A percentile compares a stretch with the other conserved stretches of the same genome.
phyloP scores from a whole-genome alignment of 164 flowering plant species.

The Hamamelis virginiana region DNA sequence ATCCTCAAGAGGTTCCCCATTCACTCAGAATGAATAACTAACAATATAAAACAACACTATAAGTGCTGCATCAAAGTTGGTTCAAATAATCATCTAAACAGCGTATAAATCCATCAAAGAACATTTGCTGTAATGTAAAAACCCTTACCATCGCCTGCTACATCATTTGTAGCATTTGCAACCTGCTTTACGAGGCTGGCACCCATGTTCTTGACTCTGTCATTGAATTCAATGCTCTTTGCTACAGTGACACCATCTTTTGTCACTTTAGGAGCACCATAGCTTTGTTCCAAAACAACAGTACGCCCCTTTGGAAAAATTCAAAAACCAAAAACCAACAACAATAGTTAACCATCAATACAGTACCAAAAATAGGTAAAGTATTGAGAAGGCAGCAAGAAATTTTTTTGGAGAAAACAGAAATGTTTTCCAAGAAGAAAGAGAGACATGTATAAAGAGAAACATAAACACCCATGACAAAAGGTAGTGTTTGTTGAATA shows the following conservation, averaged over 20 bases:
- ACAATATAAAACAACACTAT: no score
- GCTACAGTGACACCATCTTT: conserved; percentile 38
- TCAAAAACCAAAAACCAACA: not conserved
- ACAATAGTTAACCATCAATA: not conserved
- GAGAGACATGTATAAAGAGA: not conserved
- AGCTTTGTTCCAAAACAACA: conserved; percentile 23
- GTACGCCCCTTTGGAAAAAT: conserved; percentile 1
- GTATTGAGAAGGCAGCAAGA: conserved; percentile 18
- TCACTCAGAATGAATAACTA: no score
- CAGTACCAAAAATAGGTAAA: not conserved
- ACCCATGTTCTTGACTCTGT: conserved; percentile 31
- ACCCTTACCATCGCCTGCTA: conserved; percentile 22
- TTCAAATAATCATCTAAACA: no score
- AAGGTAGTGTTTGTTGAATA: no score
- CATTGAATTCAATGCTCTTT: conserved; percentile 32
- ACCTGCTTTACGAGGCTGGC: conserved; percentile 39
- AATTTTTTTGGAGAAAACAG: no score
- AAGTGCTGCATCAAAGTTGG: no score
- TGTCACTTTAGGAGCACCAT: conserved; percentile 31
- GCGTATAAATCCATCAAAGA: not conserved
- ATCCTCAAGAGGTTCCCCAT: no score
- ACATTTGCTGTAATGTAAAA: not conserved
- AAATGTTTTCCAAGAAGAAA: not conserved
- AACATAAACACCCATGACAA: conserved; percentile 13
- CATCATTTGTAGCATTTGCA: conserved; percentile 25